Conservation (phyloP, 805 yeast genomes). For the Wickerhamia fluorescens region DNA sequence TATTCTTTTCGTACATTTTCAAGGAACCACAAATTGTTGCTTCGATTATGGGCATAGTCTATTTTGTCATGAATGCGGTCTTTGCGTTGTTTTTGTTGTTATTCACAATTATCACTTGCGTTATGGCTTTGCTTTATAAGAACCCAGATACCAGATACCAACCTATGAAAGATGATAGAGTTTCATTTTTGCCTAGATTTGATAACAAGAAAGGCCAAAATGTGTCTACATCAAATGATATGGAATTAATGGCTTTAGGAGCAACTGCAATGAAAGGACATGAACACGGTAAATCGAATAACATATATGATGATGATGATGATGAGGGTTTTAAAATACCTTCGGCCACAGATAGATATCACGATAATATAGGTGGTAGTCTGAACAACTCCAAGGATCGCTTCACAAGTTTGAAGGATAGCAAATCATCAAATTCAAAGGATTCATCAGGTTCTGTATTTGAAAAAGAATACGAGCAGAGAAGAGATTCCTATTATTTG, state of each 20-base stretch:
- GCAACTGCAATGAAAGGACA: slow-evolving; percentile 63
- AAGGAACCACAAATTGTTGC: slow-evolving; percentile 82
- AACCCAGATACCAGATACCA: slow-evolving; percentile 94
- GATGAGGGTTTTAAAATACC: slow-evolving; percentile 17
- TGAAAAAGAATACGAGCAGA: slow-evolving; percentile 6
- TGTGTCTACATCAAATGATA: slow-evolving; percentile 23
- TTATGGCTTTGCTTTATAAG: slow-evolving; percentile 74
- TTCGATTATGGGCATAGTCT: slow-evolving; percentile 84
- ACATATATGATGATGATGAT: slow-evolving; percentile 23
- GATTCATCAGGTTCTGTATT: slow-evolving; percentile 6
- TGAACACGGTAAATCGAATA: slow-evolving; percentile 20
- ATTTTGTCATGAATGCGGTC: slow-evolving; percentile 83
- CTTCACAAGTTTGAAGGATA: slow-evolving; percentile 3
- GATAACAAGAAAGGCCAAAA: slow-evolving; percentile 24
- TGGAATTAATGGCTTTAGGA: slow-evolving; percentile 69
- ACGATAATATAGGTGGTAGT: no score
- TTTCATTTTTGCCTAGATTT: slow-evolving; percentile 79
- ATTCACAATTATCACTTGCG: slow-evolving; percentile 83
- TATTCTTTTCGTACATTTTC: slow-evolving; percentile 83
- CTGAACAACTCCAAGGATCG: slow-evolving; percentile 2
- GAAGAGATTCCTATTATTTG: slow-evolving; percentile 23
- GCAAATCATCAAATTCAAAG: slow-evolving; percentile 7
- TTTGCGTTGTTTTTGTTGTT: slow-evolving; percentile 76
- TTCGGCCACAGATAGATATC: not conserved
- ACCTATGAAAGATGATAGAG: slow-evolving; percentile 95